phyloP scores from a whole-genome alignment of 768 basidiomycete species.

The Sistotremastrum suecicum region DNA sequence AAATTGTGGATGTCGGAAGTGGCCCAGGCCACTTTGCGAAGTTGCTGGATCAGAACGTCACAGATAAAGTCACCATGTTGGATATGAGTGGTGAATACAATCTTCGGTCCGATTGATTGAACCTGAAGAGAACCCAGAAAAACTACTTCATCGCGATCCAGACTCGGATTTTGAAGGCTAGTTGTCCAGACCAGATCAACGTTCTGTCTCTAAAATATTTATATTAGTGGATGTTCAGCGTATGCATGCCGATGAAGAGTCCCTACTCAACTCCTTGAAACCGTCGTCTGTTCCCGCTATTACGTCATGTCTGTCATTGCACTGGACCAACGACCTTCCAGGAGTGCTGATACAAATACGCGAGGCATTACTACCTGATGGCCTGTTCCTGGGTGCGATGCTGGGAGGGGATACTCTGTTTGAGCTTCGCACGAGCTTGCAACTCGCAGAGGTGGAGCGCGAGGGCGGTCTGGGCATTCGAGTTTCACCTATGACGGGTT shows the following conservation, averaged over 20 bases:
- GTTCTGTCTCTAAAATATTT: conserved; percentile 1
- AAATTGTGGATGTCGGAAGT: conserved; percentile 77
- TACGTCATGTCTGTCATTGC: conserved; percentile 80
- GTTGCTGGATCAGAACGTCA: conserved; percentile 53
- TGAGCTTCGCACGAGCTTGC: conserved; percentile 82
- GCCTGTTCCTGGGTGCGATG: conserved; percentile 88
- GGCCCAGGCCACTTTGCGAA: conserved; percentile 89
- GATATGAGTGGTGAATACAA: conserved; percentile 64
- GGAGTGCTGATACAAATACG: conserved; percentile 79
- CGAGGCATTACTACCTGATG: conserved; percentile 76
- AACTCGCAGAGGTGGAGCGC: conserved; percentile 85
- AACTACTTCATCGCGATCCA: conserved; percentile 59
- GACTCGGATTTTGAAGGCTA: conserved; percentile 72
- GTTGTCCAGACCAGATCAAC: conserved; percentile 4
- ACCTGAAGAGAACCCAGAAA: conserved; percentile 29
- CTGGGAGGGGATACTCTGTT: conserved; percentile 94
- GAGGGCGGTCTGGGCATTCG: conserved; percentile 96
- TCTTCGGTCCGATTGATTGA: neutral
- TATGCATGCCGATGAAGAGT: conserved; percentile 74
- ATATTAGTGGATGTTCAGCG: conserved; percentile 61
- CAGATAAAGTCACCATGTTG: conserved; percentile 66
- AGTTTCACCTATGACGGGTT: conserved; percentile 95
- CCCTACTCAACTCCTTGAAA: conserved; percentile 47
- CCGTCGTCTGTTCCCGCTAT: conserved; percentile 80
- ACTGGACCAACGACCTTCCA: conserved; percentile 97